These are phyloP conservation scores for Euphrasia confusa DNA, from an alignment of 257 asterid genomes.

Conservation along the genomic window DNA sequence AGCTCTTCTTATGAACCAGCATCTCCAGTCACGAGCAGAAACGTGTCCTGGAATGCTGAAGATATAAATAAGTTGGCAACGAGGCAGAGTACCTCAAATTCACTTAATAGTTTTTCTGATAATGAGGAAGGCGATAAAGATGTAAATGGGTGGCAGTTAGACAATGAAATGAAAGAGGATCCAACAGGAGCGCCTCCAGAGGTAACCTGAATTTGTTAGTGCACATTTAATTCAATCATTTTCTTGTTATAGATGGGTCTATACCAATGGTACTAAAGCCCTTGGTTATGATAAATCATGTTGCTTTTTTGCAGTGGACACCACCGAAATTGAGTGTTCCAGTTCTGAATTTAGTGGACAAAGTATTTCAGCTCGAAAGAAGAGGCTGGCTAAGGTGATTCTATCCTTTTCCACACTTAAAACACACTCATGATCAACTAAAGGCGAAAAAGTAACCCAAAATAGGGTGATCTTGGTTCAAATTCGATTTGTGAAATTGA, in stretches of 20 bases:
- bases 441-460: too few species aligned
- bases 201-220: conserved; percentile 40
- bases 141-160: conserved; percentile 57
- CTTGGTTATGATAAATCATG: conserved; percentile 24
- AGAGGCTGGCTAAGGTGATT: conserved; percentile 98
- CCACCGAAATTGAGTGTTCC: conserved; percentile 84
- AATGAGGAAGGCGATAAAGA: conserved; percentile 68
- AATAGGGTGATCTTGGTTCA: too few species aligned
- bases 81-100: conserved; percentile 45
- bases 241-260: conserved; percentile 13
- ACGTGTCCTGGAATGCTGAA: conserved; percentile 56
- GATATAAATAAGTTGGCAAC: conserved; percentile 52
- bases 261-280: neutral
- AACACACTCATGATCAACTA: too few species aligned
- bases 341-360: conserved; percentile 83
- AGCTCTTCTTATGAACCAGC: conserved; percentile 46
- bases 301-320: conserved; percentile 71
- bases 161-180: conserved; percentile 60
- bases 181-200: conserved; percentile 79
- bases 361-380: conserved; percentile 83
- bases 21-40: conserved; percentile 40
- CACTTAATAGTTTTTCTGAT: conserved; percentile 58
- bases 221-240: conserved; percentile 14
- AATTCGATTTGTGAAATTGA: neutral
- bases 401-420: conserved; percentile 8